Conservation (phyloP, 192 early-diverging fungal genomes). For the Linnemannia schmuckeri region DNA sequence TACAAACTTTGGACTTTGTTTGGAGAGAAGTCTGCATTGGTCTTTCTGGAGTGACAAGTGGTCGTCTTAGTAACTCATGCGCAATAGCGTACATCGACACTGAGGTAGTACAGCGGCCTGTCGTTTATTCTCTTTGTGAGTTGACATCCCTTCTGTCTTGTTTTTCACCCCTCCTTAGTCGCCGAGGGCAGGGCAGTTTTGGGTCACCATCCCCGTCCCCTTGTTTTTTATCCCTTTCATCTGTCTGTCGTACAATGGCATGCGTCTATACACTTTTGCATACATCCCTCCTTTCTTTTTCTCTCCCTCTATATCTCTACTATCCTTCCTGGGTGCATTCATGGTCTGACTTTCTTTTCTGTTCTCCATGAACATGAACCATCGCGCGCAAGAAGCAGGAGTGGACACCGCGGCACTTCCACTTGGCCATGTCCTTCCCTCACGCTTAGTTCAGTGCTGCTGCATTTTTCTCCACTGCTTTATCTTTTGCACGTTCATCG, state of each 20-base stretch:
- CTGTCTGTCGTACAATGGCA: not conserved
- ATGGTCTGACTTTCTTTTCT: not conserved
- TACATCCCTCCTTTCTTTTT: slow-evolving; percentile 2
- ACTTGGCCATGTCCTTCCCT: too few species aligned
- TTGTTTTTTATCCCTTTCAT: not conserved
- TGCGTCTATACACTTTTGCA: not conserved
- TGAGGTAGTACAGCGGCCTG: not conserved
- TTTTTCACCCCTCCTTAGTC: too few species aligned
- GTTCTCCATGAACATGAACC: too few species aligned
- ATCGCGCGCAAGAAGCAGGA: not conserved
- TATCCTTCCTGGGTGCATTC: not conserved
- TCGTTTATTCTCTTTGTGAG: not conserved
- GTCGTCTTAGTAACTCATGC: not conserved
- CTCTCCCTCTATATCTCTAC: not conserved
- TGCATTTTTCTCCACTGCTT: too few species aligned
- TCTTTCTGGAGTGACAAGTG: not conserved
- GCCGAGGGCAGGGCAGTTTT: not conserved
- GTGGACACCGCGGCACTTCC: not conserved
- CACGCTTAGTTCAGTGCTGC: too few species aligned
- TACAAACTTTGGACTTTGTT: not conserved
- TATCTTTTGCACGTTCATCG: too few species aligned
- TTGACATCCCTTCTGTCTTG: too few species aligned
- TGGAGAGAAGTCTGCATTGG: too few species aligned
- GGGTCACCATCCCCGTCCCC: not conserved
- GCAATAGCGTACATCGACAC: not conserved